Percentiles rank a stretch among this genome's conserved stretches.
phyloP scores from a whole-genome alignment of 805 yeast genomes.

The Metschnikowia colocasiae region DNA sequence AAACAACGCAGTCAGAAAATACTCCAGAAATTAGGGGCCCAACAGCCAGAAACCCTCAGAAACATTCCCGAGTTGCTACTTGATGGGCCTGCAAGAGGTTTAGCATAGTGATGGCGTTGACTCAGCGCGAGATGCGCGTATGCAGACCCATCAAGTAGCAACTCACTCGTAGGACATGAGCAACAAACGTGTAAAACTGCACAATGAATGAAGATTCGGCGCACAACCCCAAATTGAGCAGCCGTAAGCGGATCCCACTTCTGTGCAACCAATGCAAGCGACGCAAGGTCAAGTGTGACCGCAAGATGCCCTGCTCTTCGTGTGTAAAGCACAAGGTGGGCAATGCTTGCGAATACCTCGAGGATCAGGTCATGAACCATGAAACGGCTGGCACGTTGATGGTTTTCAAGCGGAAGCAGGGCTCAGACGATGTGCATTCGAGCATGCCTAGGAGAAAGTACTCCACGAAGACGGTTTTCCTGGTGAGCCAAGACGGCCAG shows the following conservation, averaged over 20 bases:
- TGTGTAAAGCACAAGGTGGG: slow-evolving; percentile 27
- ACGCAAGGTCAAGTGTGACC: slow-evolving; percentile 38
- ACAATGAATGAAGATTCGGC: neutral
- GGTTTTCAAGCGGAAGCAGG: slow-evolving; percentile 2
- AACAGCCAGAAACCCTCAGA: no score
- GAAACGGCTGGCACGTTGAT: slow-evolving; percentile 6
- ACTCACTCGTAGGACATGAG: neutral
- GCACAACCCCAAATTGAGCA: neutral
- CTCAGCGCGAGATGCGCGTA: neutral
- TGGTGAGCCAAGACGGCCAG: neutral
- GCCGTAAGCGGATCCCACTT: slow-evolving; percentile 20
- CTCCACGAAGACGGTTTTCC: neutral
- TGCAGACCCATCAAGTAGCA: neutral
- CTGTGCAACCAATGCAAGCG: slow-evolving; percentile 35
- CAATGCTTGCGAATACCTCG: slow-evolving; percentile 25
- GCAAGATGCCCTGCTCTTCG: slow-evolving; percentile 33
- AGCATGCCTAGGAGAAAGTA: neutral
- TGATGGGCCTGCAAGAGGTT: no score
- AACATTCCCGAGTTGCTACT: no score
- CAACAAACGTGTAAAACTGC: neutral
- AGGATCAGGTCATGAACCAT: slow-evolving; percentile 10
- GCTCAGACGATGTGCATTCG: neutral
- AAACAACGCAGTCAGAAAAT: no score
- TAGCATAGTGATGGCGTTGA: neutral
- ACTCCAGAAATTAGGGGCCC: no score